Conservation (phyloP, 2,329 filamentous ascomycete species). For the Diaporthe sp. region DNA sequence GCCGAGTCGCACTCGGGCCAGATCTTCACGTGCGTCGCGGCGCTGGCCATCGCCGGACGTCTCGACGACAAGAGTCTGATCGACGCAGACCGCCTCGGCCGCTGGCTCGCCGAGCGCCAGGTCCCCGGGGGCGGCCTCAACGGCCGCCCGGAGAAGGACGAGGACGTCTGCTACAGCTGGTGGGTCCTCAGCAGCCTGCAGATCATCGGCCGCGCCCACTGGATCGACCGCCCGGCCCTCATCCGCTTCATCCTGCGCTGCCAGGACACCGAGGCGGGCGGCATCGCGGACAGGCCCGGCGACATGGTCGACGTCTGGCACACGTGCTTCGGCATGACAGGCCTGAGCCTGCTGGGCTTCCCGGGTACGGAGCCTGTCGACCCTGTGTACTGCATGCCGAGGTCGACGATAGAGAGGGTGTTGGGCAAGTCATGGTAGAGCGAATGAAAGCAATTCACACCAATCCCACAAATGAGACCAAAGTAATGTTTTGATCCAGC, state of each 20-base stretch:
- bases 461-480: neutral
- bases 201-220: constrained; percentile 89
- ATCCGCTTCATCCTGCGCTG: constrained; percentile 86
- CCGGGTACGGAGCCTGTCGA: constrained; percentile 85
- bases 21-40: constrained; percentile 93
- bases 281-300: constrained; percentile 89
- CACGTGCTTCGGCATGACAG: constrained; percentile 89
- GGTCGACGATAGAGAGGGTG: constrained; percentile 72
- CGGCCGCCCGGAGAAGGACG: constrained; percentile 92
- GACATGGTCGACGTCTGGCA: constrained; percentile 99
- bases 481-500: constrained; percentile 31
- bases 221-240: constrained; percentile 90
- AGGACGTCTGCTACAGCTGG: constrained; percentile 99
- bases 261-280: constrained; percentile 87
- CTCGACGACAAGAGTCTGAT: constrained; percentile 75
- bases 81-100: constrained; percentile 83
- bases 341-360: constrained; percentile 85
- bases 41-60: constrained; percentile 84
- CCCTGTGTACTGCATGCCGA: constrained; percentile 88
- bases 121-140: constrained; percentile 90
- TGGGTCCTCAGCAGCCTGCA: constrained; percentile 95
- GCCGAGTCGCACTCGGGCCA: constrained; percentile 96
- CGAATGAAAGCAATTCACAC: constrained; percentile 2
- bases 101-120: constrained; percentile 95
- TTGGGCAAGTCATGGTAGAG: constrained; percentile 54